Conservation (phyloP, 768 basidiomycete species). For the Pluteus cervinus region DNA sequence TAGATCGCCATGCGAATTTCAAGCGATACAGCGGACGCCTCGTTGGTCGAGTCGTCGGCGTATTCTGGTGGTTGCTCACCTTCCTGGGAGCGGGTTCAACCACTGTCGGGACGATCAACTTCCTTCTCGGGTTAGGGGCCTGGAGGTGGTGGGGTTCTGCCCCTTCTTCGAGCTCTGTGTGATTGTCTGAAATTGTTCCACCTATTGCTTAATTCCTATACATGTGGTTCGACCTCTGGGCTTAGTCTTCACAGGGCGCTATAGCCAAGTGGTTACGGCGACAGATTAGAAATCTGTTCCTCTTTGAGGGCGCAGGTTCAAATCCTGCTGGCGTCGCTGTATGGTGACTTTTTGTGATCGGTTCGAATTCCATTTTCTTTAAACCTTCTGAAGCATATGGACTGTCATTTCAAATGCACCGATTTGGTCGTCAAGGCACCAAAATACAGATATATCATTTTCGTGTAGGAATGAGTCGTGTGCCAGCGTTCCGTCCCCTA, state of each 20-base stretch:
- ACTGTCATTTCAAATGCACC: too few species aligned
- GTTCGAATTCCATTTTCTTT: too few species aligned
- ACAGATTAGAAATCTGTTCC: constrained; percentile 65
- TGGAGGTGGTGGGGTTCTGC: constrained; percentile 54
- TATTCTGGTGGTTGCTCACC: constrained; percentile 72
- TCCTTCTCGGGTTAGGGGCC: constrained; percentile 58
- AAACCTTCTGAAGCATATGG: too few species aligned
- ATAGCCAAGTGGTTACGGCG: constrained; percentile 77
- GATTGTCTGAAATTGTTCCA: too few species aligned
- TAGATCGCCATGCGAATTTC: constrained; percentile 44
- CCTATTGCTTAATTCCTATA: too few species aligned
- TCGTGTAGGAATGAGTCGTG: too few species aligned
- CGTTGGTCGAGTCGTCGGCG: constrained; percentile 72
- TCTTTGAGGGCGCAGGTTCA: constrained; percentile 67
- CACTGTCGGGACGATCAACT: constrained; percentile 66
- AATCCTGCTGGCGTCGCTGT: constrained; percentile 57
- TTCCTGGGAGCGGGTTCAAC: constrained; percentile 74
- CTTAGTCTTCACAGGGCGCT: constrained; percentile 49
- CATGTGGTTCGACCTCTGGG: too few species aligned
- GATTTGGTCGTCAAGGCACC: too few species aligned
- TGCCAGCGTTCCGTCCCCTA: too few species aligned
- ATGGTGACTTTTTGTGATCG: too few species aligned
- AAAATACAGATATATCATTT: too few species aligned
- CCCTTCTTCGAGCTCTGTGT: constrained; percentile 10
- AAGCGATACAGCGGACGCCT: constrained; percentile 63